phyloP scores from a whole-genome alignment of 306 rosid species.

The Quercus ilex region DNA sequence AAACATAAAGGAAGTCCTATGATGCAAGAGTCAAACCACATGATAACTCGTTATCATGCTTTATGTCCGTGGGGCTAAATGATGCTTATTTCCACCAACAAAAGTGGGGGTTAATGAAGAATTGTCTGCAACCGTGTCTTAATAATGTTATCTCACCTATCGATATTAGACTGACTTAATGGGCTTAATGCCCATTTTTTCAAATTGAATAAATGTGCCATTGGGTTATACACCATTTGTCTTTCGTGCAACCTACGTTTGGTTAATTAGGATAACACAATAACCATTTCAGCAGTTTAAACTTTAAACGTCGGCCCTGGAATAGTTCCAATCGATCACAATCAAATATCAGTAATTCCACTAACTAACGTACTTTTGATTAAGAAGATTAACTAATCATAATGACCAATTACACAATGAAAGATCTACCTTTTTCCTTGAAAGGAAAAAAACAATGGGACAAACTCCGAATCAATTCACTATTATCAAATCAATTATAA shows the following conservation, averaged over 20 bases:
- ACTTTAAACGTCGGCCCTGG: neutral
- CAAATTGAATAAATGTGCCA: too few relatives aligned
- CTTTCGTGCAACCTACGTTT: neutral
- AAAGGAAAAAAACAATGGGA: rapidly evolving
- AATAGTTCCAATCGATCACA: neutral
- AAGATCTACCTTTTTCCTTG: too few relatives aligned
- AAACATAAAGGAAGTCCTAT: neutral
- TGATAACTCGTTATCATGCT: neutral
- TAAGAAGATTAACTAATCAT: too few relatives aligned
- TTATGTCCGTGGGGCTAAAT: neutral
- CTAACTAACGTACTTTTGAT: neutral
- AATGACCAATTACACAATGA: too few relatives aligned
- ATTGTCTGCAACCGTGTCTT: too few relatives aligned
- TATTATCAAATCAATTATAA: too few relatives aligned
- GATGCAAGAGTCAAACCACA: neutral
- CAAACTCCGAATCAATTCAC: too few relatives aligned
- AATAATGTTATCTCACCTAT: neutral
- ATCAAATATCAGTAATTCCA: neutral
- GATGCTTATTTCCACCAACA: neutral
- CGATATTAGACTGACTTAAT: too few relatives aligned
- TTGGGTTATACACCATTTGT: neutral
- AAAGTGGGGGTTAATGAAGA: too few relatives aligned
- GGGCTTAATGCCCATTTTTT: too few relatives aligned
- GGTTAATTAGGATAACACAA: neutral
- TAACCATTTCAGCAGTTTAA: neutral